Percentiles rank a stretch among this genome's conserved stretches.
These are phyloP conservation scores for Chalciporus piperatus DNA, from an alignment of 768 basidiomycete genomes.

Conservation along the genomic window DNA sequence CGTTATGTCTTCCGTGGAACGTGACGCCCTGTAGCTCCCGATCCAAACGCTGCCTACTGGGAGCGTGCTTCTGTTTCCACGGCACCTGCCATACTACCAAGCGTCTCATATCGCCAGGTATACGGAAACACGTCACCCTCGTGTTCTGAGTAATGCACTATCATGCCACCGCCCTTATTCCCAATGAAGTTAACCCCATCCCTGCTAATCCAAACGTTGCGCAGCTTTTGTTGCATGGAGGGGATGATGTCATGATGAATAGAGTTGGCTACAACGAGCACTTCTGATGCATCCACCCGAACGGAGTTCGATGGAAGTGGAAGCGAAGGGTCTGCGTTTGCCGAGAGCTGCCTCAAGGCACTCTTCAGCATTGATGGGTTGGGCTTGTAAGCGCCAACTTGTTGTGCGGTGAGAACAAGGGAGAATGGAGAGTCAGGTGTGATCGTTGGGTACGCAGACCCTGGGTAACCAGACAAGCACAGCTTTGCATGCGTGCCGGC, in stretches of 20 bases:
- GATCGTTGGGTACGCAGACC: slow-evolving; percentile 38
- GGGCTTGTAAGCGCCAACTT: slow-evolving; percentile 73
- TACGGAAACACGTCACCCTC: slow-evolving; percentile 33
- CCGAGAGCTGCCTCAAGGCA: slow-evolving; percentile 26
- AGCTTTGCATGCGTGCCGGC: slow-evolving; percentile 56
- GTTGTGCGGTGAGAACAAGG: slow-evolving; percentile 67
- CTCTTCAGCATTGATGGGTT: slow-evolving; percentile 40
- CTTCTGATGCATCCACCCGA: slow-evolving; percentile 37
- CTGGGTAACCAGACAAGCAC: slow-evolving; percentile 9
- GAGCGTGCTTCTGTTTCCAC: no score
- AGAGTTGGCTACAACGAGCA: slow-evolving; percentile 68
- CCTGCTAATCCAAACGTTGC: slow-evolving; percentile 67
- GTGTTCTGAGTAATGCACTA: slow-evolving; percentile 32
- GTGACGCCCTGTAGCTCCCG: no score
- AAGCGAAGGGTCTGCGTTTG: slow-evolving; percentile 8
- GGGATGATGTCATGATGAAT: slow-evolving; percentile 65
- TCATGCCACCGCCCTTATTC: slow-evolving; percentile 31
- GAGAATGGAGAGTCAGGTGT: slow-evolving; percentile 57
- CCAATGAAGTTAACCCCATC: slow-evolving; percentile 23
- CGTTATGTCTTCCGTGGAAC: no score
- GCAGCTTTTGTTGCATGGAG: slow-evolving; percentile 52
- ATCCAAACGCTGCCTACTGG: no score
- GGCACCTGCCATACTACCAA: slow-evolving; percentile 61
- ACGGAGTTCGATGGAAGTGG: slow-evolving; percentile 18
- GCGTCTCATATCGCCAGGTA: slow-evolving; percentile 55